Percentiles rank a stretch among this genome's conserved stretches.
Conservation (phyloP, 345 rosid species). For the Pugionium dolabratum region DNA sequence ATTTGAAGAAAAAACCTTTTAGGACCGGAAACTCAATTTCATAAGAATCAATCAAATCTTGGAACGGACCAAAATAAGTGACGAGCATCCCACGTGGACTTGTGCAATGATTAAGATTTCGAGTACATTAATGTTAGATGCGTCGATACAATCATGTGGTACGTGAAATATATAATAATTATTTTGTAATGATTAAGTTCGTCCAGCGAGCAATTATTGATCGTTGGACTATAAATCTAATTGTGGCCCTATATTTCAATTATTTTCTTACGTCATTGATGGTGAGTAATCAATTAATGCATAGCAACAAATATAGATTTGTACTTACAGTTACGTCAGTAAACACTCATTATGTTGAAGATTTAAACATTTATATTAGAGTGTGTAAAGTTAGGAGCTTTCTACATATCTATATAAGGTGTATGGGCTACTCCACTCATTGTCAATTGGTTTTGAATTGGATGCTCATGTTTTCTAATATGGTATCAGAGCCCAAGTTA, state of each 20-base stretch:
- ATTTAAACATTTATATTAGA: no score
- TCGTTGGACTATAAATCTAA: constrained; percentile 10
- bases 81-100: constrained; percentile 36
- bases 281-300: not conserved
- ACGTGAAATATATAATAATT: constrained; percentile 27
- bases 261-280: not conserved
- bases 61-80: constrained; percentile 21
- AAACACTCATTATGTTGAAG: not conserved
- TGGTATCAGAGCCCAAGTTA: no score
- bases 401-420: no score
- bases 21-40: not conserved
- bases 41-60: constrained; percentile 16
- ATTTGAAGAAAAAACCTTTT: no score
- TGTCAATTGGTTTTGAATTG: no score
- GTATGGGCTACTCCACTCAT: no score
- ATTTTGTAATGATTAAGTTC: constrained; percentile 30
- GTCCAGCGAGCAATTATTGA: constrained; percentile 20
- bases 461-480: no score
- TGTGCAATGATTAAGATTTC: constrained; percentile 31
- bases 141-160: constrained; percentile 33
- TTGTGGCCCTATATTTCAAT: not conserved
- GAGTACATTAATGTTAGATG: constrained; percentile 27
- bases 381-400: no score
- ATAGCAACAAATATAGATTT: not conserved
- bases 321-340: not conserved